These are phyloP conservation scores for Daldinia sp. DNA, from an alignment of 2,329 filamentous ascomycete genomes.

Conservation along the genomic window DNA sequence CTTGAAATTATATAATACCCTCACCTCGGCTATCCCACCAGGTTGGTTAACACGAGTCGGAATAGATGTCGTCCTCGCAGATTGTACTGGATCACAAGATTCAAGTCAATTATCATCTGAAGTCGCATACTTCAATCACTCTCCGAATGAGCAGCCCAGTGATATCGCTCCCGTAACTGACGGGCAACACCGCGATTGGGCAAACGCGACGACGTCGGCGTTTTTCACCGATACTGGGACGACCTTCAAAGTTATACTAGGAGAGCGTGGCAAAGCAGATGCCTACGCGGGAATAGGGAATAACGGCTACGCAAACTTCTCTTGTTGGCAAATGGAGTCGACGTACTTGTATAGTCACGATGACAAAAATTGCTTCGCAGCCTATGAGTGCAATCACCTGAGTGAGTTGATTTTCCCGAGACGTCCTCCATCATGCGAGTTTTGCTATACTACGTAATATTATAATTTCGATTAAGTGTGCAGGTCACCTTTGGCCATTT, in stretches of 20 bases:
- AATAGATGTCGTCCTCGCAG: slow-evolving; percentile 46
- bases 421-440: neutral
- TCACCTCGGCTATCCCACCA: neutral
- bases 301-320: slow-evolving; percentile 46
- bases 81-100: slow-evolving; percentile 41
- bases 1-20: neutral
- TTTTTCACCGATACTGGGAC: slow-evolving; percentile 44
- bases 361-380: slow-evolving; percentile 40
- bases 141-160: slow-evolving; percentile 33
- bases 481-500: neutral
- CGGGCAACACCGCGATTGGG: slow-evolving; percentile 43
- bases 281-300: slow-evolving; percentile 45
- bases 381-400: slow-evolving; percentile 46
- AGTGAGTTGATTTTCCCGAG: slow-evolving; percentile 13
- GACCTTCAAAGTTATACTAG: slow-evolving; percentile 44
- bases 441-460: neutral
- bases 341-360: slow-evolving; percentile 42
- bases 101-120: slow-evolving; percentile 42
- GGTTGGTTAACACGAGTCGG: slow-evolving; percentile 15
- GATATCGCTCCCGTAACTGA: slow-evolving; percentile 43
- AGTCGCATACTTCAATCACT: slow-evolving; percentile 44
- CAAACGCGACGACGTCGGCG: slow-evolving; percentile 41
- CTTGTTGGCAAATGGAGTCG: slow-evolving; percentile 44
- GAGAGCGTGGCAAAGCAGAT: slow-evolving; percentile 42
- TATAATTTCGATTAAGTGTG: no score